Evolutionary conservation across 2,329 filamentous ascomycete genomes (phyloP), one percentile per base, ranked within the genome.

Genomic region (Fusarium sp.): DNA sequence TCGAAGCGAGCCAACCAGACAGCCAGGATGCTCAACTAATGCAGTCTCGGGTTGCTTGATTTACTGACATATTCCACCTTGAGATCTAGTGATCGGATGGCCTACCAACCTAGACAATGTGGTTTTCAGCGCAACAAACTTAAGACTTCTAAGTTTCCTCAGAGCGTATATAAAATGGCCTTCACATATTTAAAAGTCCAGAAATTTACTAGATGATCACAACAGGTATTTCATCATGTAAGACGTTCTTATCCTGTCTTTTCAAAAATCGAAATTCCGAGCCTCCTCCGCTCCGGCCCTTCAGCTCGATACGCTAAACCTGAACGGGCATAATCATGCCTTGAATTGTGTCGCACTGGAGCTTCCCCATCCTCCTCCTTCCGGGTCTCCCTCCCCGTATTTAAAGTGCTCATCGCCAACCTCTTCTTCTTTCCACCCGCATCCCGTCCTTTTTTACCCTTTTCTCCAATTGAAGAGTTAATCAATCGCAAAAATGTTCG

Each of bases 401-500:
- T 75, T 75, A 75, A 75, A 75, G 66, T 75, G 73, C 73, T 75
- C 73, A 75, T 73, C 73, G 60, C 69, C 66, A 53, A 63, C 71
- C 63, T 72, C 73, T 72, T 73, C 69, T 70, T 75, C 70, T 62
- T 64, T 71, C 62, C 50, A 72, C 63, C 66, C 70, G 62, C 58
- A 71, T 75, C 62, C 65, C 63, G 70, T 76, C 73, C 65, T 72
- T 70, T 61, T 63, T 69, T 70, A 70, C 56, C 73, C 75, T 67
- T 76, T 73, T 74, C 73, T 74, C 69, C 72, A 75, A 68, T 70
- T 74, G 65, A 67, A 51, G 67, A 71, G 38, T 63, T 69, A 55
- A 75, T 73, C 66, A 72, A 69, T 77, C 72, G 73, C 78, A 82
- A 84, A 70, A 73, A 95, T 97, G 94, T 96, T 96, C 84, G 90